phyloP scores from a whole-genome alignment of 23 red algal genomes.

The Agarophyton chilense region DNA sequence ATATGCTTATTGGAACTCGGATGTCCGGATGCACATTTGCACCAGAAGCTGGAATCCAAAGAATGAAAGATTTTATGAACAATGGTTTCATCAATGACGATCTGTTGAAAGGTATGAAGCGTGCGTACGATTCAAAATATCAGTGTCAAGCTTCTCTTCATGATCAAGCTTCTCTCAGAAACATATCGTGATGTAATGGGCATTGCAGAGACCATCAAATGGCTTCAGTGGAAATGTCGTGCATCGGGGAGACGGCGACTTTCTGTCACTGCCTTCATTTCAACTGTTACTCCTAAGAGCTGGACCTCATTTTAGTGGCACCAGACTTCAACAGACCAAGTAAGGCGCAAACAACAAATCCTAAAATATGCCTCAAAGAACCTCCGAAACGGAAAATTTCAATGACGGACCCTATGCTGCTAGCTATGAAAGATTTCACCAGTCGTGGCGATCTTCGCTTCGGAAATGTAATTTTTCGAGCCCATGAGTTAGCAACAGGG shows the following conservation, averaged over 20 bases:
- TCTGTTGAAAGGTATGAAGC: conserved; percentile 55
- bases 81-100: conserved; percentile 79
- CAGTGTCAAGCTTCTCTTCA: conserved; percentile 76
- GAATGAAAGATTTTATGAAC: conserved; percentile 81
- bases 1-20: conserved; percentile 32
- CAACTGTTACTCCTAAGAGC: conserved; percentile 73
- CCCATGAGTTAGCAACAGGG: conserved; percentile 65
- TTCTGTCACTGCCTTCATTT: conserved; percentile 57
- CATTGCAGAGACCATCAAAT: conserved; percentile 73
- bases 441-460: conserved; percentile 65
- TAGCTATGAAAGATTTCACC: conserved; percentile 79
- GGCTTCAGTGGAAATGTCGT: conserved; percentile 63
- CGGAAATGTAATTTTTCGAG: conserved; percentile 50
- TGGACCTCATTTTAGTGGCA: conserved; percentile 88
- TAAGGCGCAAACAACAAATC: conserved; percentile 71
- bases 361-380: conserved; percentile 49
- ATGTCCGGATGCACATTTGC: conserved; percentile 78
- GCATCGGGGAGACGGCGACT: conserved; percentile 41
- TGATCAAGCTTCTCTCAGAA: conserved; percentile 78
- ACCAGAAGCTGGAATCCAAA: conserved; percentile 75
- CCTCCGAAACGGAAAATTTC: conserved; percentile 40
- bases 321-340: conserved; percentile 47
- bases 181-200: conserved; percentile 82
- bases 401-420: conserved; percentile 60
- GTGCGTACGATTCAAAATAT: conserved; percentile 66